A percentile compares a stretch with the other conserved stretches of the same genome.
Evolutionary conservation across 78 protist species (phyloP).

Genomic region (Polysphondylium violaceum): DNA sequence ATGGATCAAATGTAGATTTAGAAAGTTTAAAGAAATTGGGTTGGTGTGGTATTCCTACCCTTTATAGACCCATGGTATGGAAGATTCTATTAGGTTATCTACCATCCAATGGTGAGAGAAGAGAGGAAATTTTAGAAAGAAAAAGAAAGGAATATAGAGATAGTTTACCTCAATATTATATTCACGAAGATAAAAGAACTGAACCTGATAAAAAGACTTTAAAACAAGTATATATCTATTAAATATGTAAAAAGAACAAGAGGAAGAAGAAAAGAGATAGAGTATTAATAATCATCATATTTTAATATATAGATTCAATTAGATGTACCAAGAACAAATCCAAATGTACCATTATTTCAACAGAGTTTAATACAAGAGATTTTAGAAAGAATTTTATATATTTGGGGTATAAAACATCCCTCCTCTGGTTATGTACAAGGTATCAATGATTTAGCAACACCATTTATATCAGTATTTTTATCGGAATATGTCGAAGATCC

Average conservation of each 20-base stretch:
- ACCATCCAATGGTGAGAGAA: slow-evolving; percentile 75
- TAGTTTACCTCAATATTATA: slow-evolving; percentile 54
- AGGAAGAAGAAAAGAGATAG: background rate
- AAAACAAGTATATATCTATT: slow-evolving; percentile 54
- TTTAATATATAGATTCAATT: slow-evolving; percentile 82
- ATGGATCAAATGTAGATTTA: slow-evolving; percentile 49
- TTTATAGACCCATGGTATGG: slow-evolving; percentile 65
- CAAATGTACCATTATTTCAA: slow-evolving; percentile 86
- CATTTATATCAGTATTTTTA: slow-evolving; percentile 89
- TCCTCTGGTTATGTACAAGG: slow-evolving; percentile 99
- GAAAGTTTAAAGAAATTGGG: slow-evolving; percentile 46
- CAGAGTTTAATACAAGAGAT: slow-evolving; percentile 67
- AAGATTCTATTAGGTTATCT: slow-evolving; percentile 81
- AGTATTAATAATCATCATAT: background rate
- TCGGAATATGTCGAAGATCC: slow-evolving; percentile 60
- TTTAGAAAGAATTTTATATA: slow-evolving; percentile 92
- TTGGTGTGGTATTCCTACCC: slow-evolving; percentile 71
- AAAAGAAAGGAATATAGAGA: slow-evolving; percentile 84
- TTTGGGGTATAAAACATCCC: slow-evolving; percentile 97
- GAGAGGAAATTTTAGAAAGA: slow-evolving; percentile 71
- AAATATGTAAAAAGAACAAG: background rate
- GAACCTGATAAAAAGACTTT: slow-evolving; percentile 74
- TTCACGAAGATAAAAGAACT: slow-evolving; percentile 48
- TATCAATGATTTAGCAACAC: slow-evolving; percentile 95
- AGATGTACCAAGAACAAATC: slow-evolving; percentile 95